phyloP scores from a whole-genome alignment of 176 grass and related monocot genomes.

The Olyra latifolia region DNA sequence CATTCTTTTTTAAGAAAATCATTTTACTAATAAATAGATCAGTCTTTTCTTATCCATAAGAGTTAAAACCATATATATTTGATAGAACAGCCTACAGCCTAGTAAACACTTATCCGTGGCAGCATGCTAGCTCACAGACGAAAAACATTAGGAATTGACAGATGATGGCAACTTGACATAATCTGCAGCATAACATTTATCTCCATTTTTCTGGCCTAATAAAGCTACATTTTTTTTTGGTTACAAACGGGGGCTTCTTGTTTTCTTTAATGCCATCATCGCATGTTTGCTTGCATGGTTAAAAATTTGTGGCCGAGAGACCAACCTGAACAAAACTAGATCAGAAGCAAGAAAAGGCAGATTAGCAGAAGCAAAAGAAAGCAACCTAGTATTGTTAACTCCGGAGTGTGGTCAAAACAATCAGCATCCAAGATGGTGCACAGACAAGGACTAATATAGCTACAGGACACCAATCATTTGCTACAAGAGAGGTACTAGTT shows the following conservation, averaged over 20 bases:
- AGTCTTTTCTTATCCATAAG: no score
- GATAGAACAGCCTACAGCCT: no score
- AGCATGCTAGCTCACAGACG: background rate
- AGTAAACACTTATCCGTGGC: no score
- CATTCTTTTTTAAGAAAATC: no score
- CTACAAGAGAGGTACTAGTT: background rate
- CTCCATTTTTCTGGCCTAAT: no score
- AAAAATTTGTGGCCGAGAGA: background rate
- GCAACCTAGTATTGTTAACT: background rate
- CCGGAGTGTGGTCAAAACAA: background rate
- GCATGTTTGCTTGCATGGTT: no score
- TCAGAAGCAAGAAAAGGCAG: constrained; percentile 13
- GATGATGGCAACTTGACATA: background rate
- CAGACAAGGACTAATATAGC: background rate
- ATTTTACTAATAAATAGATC: no score
- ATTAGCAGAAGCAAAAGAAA: constrained; percentile 14
- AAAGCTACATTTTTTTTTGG: no score
- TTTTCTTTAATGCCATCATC: no score
- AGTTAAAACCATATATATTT: no score
- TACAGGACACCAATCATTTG: constrained; percentile 25
- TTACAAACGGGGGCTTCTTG: no score
- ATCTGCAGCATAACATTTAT: no score
- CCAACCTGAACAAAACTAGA: background rate
- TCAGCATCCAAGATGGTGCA: constrained; percentile 4
- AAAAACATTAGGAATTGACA: background rate